A percentile compares a stretch with the other conserved stretches of the same genome.
These are phyloP conservation scores for Trichosporon inkin DNA, from an alignment of 1,284 basidiomycete genomes.

Conservation along the genomic window DNA sequence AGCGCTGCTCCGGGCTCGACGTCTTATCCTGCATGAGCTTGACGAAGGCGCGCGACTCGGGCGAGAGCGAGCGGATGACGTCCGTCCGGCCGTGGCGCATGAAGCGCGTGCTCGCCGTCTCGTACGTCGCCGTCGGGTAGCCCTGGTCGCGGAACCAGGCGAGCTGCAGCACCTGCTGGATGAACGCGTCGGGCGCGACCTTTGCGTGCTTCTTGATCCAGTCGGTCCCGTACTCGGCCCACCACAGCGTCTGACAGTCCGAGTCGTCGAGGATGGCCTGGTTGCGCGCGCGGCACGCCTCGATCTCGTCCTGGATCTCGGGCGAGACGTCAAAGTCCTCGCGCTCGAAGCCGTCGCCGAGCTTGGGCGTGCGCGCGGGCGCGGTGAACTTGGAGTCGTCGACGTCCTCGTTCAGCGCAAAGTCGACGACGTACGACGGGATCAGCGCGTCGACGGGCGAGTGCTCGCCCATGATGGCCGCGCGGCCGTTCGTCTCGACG, in stretches of 20 bases:
- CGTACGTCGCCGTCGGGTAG: conserved; percentile 83
- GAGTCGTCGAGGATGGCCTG: conserved; percentile 67
- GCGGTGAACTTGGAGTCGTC: conserved; percentile 53
- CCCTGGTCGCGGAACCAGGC: conserved; percentile 81
- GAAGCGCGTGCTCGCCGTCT: conserved; percentile 87
- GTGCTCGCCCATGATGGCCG: conserved; percentile 88
- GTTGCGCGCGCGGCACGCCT: conserved; percentile 60
- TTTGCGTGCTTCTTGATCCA: conserved; percentile 84
- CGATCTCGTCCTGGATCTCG: conserved; percentile 59
- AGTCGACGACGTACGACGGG: conserved; percentile 85
- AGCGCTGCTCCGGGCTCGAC: conserved; percentile 53
- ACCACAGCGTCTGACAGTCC: conserved; percentile 81
- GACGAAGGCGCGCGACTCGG: conserved; percentile 74
- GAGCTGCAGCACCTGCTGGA: conserved; percentile 90
- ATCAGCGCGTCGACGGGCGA: conserved; percentile 87
- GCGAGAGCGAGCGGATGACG: conserved; percentile 75
- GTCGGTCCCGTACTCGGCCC: conserved; percentile 76
- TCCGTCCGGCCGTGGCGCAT: conserved; percentile 91
- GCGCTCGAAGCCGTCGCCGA: conserved; percentile 57
- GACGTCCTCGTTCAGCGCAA: conserved; percentile 65
- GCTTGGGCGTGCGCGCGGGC: conserved; percentile 15
- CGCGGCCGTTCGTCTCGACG: conserved; percentile 79
- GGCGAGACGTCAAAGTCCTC: conserved; percentile 75
- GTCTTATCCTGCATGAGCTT: conserved; percentile 62
- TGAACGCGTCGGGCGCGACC: conserved; percentile 80